Evolutionary conservation across 2,329 filamentous ascomycete species (phyloP), one percentile per base, ranked within the genome.

Genomic region (Aureobasidium sp.): DNA sequence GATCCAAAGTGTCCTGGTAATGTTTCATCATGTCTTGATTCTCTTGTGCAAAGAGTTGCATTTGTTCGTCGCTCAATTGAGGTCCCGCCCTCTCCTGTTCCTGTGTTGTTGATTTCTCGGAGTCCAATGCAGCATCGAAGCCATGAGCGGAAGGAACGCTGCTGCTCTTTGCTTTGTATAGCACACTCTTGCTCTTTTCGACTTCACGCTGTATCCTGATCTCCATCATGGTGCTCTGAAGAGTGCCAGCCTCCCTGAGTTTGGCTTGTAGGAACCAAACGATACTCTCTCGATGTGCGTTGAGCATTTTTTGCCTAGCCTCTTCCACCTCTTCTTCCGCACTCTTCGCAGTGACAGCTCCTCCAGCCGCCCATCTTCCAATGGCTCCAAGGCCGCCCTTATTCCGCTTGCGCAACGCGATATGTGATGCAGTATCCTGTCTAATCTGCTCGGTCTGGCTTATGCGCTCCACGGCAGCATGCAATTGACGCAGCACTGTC

Each of bases 181-280:
- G 78, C 63, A 93, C 83, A 71, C 90, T 95, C 75, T 90, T 90
- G 70, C 87, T 92, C 83, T 89, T 94, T 77, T 97, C 92, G 74
- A 93, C 82, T 73, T 95, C 90, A 61, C 94, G 81, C 70, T 86
- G 86, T 67, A 97, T 79, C 68, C 94, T 79, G 70, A 90, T 89
- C 77, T 96, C 92, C 82, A 97, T 96, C 91, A 97, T 97, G 56
- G 83, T 84, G 69, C 90, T 86, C 78, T 97, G 93, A 66, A 88
- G 85, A 69, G 85, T 82, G 46, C 89, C 88, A 62, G 88, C 92
- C 66, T 85, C 81, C 75, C 94, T 89, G 65, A 97, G 76, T 69
- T 85, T 82, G 71, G 87, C 82, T 66, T 89, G 82, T 69, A 99
- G 73, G 68, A 88, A 92, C 87, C 89, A 93, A 12, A 97, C 77